These are phyloP conservation scores for Wickerhamomyces bovis DNA, from an alignment of 805 yeast species.

Conservation along the genomic window DNA sequence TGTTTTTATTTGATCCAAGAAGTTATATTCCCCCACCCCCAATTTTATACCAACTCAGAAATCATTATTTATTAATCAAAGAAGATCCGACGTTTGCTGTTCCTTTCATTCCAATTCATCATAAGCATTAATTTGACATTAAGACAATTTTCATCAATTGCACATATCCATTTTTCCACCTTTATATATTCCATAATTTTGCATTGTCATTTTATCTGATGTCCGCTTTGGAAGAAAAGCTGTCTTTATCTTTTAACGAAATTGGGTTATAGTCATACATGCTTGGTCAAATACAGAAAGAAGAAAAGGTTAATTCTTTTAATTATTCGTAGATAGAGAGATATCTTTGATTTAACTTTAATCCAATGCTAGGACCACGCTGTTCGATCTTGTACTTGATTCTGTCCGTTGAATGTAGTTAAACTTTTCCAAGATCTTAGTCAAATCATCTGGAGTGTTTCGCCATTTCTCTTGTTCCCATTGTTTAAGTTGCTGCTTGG, in stretches of 20 bases:
- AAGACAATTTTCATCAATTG: background rate
- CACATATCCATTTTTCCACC: background rate
- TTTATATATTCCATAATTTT: background rate
- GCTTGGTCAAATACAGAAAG: background rate
- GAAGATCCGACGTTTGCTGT: background rate
- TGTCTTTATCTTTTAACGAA: background rate
- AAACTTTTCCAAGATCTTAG: conserved; percentile 3
- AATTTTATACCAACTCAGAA: background rate
- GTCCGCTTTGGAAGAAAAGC: background rate
- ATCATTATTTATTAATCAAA: background rate
- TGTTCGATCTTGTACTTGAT: background rate
- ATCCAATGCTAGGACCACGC: background rate
- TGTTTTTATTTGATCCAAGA: background rate
- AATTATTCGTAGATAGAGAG: no score
- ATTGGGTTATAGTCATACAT: background rate
- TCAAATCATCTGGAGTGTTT: conserved; percentile 32
- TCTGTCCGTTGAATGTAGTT: background rate
- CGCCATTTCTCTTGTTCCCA: conserved; percentile 29
- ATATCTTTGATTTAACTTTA: background rate
- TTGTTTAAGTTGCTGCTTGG: conserved; percentile 12
- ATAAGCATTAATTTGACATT: background rate
- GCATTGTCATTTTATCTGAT: background rate
- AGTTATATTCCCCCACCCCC: background rate
- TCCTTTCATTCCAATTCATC: background rate
- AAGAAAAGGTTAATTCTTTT: background rate